A percentile compares a stretch with the other conserved stretches of the same genome.
These are phyloP conservation scores for Dichotomopilus funicola DNA, from an alignment of 2,329 filamentous ascomycete species.

Conservation along the genomic window DNA sequence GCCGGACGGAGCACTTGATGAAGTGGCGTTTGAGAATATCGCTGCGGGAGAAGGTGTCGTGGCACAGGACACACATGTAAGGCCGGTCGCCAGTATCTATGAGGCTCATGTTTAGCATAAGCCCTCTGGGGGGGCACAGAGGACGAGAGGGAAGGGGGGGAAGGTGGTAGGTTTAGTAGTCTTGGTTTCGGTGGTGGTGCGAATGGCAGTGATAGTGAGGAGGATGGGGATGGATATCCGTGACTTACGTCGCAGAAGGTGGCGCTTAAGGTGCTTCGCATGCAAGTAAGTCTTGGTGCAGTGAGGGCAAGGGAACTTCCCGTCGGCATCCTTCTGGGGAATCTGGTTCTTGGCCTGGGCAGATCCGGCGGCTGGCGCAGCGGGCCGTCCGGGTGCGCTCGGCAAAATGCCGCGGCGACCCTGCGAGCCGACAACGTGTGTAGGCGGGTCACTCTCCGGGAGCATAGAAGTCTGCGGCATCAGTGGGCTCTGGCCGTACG, in stretches of 20 bases:
- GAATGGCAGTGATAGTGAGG: too few species aligned
- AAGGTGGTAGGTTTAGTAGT: too few species aligned
- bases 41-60: constrained; percentile 95
- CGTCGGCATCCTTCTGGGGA: constrained; percentile 90
- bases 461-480: constrained; percentile 52
- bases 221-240: too few species aligned
- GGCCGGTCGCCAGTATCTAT: constrained; percentile 94
- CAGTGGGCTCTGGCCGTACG: constrained; percentile 52
- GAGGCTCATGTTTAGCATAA: constrained; percentile 13
- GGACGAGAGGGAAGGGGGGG: not conserved
- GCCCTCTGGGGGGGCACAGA: constrained; percentile 16
- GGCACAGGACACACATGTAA: constrained; percentile 96
- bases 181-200: too few species aligned
- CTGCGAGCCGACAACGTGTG: constrained; percentile 92
- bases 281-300: constrained; percentile 98
- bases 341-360: constrained; percentile 72
- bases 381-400: constrained; percentile 78
- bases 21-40: constrained; percentile 99
- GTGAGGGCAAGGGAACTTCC: constrained; percentile 96
- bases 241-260: constrained; percentile 87
- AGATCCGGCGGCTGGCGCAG: constrained; percentile 65
- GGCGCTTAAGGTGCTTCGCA: constrained; percentile 94
- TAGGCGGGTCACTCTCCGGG: constrained; percentile 59
- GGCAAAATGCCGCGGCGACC: constrained; percentile 86
- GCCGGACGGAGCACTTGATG: constrained; percentile 95